Conservation (phyloP, 345 rosid species). For the Noccaea bulbosa region DNA sequence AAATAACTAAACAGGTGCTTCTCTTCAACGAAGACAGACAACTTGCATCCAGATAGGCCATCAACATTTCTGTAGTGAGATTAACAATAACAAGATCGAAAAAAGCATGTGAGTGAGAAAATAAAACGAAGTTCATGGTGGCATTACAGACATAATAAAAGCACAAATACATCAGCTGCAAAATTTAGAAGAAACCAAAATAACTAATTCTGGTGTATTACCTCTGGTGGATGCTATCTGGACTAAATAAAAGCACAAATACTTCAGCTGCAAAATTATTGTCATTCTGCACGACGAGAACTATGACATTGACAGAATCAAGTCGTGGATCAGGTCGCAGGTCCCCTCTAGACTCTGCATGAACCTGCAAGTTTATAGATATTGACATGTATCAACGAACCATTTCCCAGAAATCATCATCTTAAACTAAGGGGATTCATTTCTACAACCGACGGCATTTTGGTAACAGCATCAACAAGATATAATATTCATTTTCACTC, state of each 20-base stretch:
- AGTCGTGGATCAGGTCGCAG: constrained; percentile 85
- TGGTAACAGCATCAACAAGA: constrained; percentile 2
- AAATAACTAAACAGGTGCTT: constrained; percentile 62
- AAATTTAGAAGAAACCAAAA: constrained; percentile 15
- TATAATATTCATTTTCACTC: constrained; percentile 3
- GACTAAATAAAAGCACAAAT: constrained; percentile 61
- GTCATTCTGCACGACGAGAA: constrained; percentile 76
- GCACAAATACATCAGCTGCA: constrained; percentile 1
- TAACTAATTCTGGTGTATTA: constrained; percentile 34
- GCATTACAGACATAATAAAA: constrained; percentile 2
- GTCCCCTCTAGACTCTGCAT: constrained; percentile 86
- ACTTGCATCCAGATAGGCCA: constrained; percentile 71
- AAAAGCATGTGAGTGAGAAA: constrained; percentile 18
- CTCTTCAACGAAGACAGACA: constrained; percentile 65
- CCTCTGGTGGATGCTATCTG: constrained; percentile 55
- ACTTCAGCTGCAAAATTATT: constrained; percentile 50
- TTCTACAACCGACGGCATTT: neutral
- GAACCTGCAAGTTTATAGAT: constrained; percentile 58
- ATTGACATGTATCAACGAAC: constrained; percentile 23
- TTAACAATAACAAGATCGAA: constrained; percentile 24
- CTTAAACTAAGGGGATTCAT: constrained; percentile 9
- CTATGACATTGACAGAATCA: constrained; percentile 74
- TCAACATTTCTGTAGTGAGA: constrained; percentile 61
- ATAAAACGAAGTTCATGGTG: constrained; percentile 2
- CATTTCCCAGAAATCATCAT: constrained; percentile 16